phyloP scores from a whole-genome alignment of 2,329 filamentous ascomycete genomes.

The Emmonsiellopsis sp. region DNA sequence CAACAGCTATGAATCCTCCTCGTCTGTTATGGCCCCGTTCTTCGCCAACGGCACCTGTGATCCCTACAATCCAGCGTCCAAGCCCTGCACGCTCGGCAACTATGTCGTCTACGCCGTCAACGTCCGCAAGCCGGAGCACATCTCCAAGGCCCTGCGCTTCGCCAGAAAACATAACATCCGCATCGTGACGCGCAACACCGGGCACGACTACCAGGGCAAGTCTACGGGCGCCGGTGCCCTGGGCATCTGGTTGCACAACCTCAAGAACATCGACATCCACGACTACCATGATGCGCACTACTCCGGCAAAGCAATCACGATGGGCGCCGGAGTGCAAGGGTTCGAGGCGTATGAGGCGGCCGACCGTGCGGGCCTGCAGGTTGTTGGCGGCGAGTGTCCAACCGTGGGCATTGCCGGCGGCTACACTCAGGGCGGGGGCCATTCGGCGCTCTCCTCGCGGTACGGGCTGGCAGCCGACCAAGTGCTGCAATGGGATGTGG shows the following conservation, averaged over 20 bases:
- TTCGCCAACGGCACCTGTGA: too few relatives aligned
- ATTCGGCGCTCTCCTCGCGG: slow-evolving; percentile 39
- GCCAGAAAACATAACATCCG: slow-evolving; percentile 42
- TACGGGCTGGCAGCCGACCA: slow-evolving; percentile 55
- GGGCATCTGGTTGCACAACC: slow-evolving; percentile 23
- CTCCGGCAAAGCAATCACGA: slow-evolving; percentile 42
- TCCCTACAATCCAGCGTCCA: too few relatives aligned
- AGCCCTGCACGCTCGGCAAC: slow-evolving; percentile 15
- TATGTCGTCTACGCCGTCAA: slow-evolving; percentile 28
- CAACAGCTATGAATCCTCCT: too few relatives aligned
- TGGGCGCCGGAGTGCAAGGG: slow-evolving; percentile 48
- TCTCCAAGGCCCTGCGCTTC: slow-evolving; percentile 27
- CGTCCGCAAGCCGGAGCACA: slow-evolving; percentile 17
- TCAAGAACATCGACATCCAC: slow-evolving; percentile 20
- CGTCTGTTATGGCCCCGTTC: too few relatives aligned
- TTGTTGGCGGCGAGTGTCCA: slow-evolving; percentile 48
- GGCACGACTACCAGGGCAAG: slow-evolving; percentile 41
- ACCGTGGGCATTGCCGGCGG: slow-evolving; percentile 52
- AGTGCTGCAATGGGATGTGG: slow-evolving; percentile 46
- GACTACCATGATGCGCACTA: slow-evolving; percentile 36
- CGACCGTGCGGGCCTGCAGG: slow-evolving; percentile 35
- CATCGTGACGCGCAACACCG: slow-evolving; percentile 37
- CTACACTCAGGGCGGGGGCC: slow-evolving; percentile 53
- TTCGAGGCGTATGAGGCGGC: slow-evolving; percentile 41
- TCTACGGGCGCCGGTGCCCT: slow-evolving; percentile 49